These are phyloP conservation scores for Houttuynia cordata DNA, from an alignment of 164 flowering plant genomes.

Conservation along the genomic window DNA sequence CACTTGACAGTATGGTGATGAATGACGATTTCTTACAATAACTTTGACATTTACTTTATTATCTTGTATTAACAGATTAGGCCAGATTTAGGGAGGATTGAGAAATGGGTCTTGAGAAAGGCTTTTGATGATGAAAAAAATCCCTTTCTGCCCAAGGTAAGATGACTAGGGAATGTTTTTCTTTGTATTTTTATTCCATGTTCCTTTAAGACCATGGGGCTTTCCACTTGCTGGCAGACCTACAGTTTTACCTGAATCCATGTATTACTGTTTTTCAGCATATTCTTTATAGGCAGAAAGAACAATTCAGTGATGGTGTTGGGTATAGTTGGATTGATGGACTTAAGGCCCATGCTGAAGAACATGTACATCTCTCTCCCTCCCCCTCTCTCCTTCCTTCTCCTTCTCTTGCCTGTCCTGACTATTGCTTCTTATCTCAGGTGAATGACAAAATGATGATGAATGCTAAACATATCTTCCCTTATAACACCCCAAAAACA, in stretches of 20 bases:
- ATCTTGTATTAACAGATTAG: slow-evolving; percentile 41
- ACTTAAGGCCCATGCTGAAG: slow-evolving; percentile 78
- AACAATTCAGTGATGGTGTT: slow-evolving; percentile 95
- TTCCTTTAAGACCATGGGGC: too few species aligned
- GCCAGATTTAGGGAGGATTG: slow-evolving; percentile 56
- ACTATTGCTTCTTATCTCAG: slow-evolving; percentile 17
- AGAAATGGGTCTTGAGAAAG: slow-evolving; percentile 86
- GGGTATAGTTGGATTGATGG: slow-evolving; percentile 99
- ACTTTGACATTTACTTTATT: too few species aligned
- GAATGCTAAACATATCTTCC: slow-evolving; percentile 60
- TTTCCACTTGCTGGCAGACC: neutral
- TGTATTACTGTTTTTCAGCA: slow-evolving; percentile 42
- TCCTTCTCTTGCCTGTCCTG: neutral
- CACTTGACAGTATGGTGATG: neutral
- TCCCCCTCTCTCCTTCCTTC: neutral
- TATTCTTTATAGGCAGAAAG: slow-evolving; percentile 87
- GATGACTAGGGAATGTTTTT: neutral
- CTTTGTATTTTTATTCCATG: too few species aligned
- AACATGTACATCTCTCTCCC: slow-evolving; percentile 35
- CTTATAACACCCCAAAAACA: slow-evolving; percentile 71
- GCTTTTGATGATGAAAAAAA: slow-evolving; percentile 86
- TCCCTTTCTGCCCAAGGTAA: slow-evolving; percentile 91
- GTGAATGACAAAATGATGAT: slow-evolving; percentile 83
- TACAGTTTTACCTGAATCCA: neutral
- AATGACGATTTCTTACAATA: neutral